phyloP scores from a whole-genome alignment of 257 asterid species.

The Cordia subcordata region DNA sequence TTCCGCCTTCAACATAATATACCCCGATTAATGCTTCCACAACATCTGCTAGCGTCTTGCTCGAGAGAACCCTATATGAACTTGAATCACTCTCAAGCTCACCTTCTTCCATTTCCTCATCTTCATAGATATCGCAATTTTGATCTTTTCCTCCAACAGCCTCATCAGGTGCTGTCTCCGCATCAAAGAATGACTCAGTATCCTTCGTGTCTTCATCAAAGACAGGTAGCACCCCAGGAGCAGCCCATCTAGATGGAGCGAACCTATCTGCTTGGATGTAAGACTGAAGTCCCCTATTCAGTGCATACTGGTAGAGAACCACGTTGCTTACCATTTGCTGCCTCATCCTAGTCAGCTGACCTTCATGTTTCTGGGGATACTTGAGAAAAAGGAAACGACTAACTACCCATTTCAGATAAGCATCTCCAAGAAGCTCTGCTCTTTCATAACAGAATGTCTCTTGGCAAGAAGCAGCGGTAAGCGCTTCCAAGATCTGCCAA shows the following conservation, averaged over 20 bases:
- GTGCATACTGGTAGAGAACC: slow-evolving; percentile 74
- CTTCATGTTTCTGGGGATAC: slow-evolving; percentile 96
- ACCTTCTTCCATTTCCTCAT: slow-evolving; percentile 86
- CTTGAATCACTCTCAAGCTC: slow-evolving; percentile 92
- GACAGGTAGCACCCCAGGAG: slow-evolving; percentile 96
- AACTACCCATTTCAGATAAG: slow-evolving; percentile 97
- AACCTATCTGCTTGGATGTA: slow-evolving; percentile 98
- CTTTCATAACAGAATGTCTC: slow-evolving; percentile 95
- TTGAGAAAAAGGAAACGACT: slow-evolving; percentile 86
- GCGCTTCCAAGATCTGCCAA: slow-evolving; percentile 86
- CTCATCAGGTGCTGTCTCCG: slow-evolving; percentile 26
- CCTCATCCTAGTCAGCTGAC: slow-evolving; percentile 95
- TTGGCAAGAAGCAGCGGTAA: slow-evolving; percentile 97
- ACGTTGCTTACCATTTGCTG: slow-evolving; percentile 97
- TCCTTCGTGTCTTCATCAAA: slow-evolving; percentile 87
- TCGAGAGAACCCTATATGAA: slow-evolving; percentile 93
- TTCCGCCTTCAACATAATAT: slow-evolving; percentile 92
- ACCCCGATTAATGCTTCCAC: slow-evolving; percentile 97
- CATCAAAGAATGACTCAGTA: slow-evolving; percentile 48
- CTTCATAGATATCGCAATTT: slow-evolving; percentile 49
- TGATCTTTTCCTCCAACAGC: slow-evolving; percentile 21
- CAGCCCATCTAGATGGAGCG: slow-evolving; percentile 99
- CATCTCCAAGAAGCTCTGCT: slow-evolving; percentile 97
- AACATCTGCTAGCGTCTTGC: slow-evolving; percentile 95
- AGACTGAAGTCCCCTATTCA: slow-evolving; percentile 81